Evolutionary conservation across 768 basidiomycete species (phyloP).

Genomic region (Pisolithus tinctorius): DNA sequence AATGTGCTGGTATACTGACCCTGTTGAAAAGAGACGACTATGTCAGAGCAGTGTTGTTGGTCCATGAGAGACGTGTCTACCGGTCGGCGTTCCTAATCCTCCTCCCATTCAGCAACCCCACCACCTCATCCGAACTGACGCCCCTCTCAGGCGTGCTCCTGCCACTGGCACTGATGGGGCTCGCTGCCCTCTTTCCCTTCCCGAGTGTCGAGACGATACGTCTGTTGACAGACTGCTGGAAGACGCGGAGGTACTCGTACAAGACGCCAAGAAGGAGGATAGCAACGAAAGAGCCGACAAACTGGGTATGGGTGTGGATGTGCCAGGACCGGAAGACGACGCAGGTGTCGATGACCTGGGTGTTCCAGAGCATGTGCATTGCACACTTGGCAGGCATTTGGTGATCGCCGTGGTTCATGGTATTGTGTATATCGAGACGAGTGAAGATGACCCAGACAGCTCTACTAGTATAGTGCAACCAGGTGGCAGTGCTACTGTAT

Average conservation of each 20-base stretch:
- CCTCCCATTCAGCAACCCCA: conserved; percentile 45
- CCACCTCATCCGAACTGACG: conserved; percentile 37
- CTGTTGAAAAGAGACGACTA: conserved; percentile 24
- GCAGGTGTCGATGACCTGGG: conserved; percentile 72
- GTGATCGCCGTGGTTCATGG: conserved; percentile 43
- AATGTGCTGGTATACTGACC: conserved; percentile 40
- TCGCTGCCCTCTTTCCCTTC: conserved; percentile 43
- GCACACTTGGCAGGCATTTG: conserved; percentile 49
- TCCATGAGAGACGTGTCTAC: conserved; percentile 30
- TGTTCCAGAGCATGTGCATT: conserved; percentile 88
- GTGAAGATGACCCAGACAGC: no score
- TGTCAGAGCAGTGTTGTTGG: neutral
- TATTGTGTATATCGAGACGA: neutral
- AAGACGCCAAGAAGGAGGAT: conserved; percentile 65
- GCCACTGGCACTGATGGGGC: conserved; percentile 27
- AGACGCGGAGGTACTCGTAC: conserved; percentile 72
- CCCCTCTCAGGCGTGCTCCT: conserved; percentile 33
- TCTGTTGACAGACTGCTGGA: conserved; percentile 53
- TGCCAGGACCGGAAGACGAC: conserved; percentile 79
- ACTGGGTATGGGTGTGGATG: conserved; percentile 47
- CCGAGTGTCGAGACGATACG: conserved; percentile 46
- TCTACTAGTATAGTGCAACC: no score
- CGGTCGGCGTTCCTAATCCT: conserved; percentile 31
- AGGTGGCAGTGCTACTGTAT: neutral
- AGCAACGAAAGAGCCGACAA: conserved; percentile 57